These are phyloP conservation scores for Hymenotorrendiella dingleyae DNA, from an alignment of 2,329 filamentous ascomycete genomes.

Conservation along the genomic window DNA sequence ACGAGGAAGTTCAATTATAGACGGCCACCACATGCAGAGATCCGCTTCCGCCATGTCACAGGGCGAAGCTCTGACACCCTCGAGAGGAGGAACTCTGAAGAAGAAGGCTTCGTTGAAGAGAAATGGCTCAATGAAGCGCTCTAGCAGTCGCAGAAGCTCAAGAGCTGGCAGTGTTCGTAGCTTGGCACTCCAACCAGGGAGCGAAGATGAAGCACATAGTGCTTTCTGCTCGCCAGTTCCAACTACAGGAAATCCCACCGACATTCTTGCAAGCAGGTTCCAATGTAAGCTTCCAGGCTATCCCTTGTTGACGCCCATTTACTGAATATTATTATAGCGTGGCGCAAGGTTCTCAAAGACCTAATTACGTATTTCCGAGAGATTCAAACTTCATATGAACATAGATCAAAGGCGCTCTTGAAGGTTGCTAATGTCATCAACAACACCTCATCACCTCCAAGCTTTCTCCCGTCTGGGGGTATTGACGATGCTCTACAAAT, in stretches of 20 bases:
- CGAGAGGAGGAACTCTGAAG: conserved; percentile 69
- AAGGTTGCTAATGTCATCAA: conserved; percentile 82
- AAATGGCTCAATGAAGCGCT: conserved; percentile 69
- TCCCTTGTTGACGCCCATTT: not conserved
- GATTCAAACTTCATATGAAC: conserved; percentile 83
- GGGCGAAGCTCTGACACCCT: conserved; percentile 33
- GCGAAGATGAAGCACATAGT: conserved; percentile 69
- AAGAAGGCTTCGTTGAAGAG: conserved; percentile 79
- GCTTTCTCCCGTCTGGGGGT: conserved; percentile 76
- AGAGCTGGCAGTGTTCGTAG: conserved; percentile 83
- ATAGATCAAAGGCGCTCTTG: conserved; percentile 71
- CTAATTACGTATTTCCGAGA: conserved; percentile 92
- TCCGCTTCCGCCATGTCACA: conserved; percentile 47
- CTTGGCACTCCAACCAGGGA: conserved; percentile 64
- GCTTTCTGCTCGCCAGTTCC: conserved; percentile 88
- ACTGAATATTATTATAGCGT: conserved; percentile 49
- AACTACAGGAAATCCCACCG: conserved; percentile 80
- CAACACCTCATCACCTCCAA: conserved; percentile 67
- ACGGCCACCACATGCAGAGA: conserved; percentile 48
- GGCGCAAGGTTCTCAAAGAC: conserved; percentile 93
- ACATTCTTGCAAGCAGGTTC: conserved; percentile 80
- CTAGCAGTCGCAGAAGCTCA: conserved; percentile 72
- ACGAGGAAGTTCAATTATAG: conserved; percentile 58
- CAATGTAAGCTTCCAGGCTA: conserved; percentile 77
- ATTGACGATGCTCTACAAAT: conserved; percentile 81